Conservation (phyloP, 2,329 filamentous ascomycete genomes). For the Monosporascus sp. region DNA sequence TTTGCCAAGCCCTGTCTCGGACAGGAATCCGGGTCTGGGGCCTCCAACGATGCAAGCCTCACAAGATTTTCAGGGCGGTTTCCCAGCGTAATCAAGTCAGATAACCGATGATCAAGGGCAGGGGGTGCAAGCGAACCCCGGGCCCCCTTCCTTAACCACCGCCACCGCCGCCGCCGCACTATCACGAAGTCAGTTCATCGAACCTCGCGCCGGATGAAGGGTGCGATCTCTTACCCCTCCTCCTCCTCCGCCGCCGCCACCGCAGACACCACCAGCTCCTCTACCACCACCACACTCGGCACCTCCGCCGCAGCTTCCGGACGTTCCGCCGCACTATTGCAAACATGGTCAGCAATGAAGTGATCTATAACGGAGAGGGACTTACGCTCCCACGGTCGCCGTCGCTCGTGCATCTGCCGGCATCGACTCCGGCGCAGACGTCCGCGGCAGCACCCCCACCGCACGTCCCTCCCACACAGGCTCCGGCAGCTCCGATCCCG, state of each 20-base stretch:
- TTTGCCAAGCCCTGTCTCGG: no score
- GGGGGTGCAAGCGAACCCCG: no score
- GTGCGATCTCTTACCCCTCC: slow-evolving; percentile 9
- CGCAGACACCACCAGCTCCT: slow-evolving; percentile 5
- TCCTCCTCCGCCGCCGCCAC: slow-evolving; percentile 20
- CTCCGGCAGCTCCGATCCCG: slow-evolving; percentile 32
- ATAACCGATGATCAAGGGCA: no score
- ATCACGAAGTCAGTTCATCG: background rate
- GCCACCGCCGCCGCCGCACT: slow-evolving; percentile 14
- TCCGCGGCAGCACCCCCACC: slow-evolving; percentile 32
- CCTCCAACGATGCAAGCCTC: no score
- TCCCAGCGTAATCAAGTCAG: no score
- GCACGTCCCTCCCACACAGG: slow-evolving; percentile 45
- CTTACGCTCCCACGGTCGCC: slow-evolving; percentile 31
- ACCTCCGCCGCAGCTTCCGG: slow-evolving; percentile 14
- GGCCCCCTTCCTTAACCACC: background rate
- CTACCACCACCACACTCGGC: slow-evolving; percentile 32
- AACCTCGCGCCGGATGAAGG: background rate
- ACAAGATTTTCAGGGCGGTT: no score
- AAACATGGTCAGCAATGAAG: background rate
- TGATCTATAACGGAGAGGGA: background rate
- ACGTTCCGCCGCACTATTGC: slow-evolving; percentile 17
- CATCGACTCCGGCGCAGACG: slow-evolving; percentile 32
- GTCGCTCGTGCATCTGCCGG: slow-evolving; percentile 12
- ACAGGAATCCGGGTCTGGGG: no score